Conservation (phyloP, 495 filamentous ascomycete genomes). For the Tuber brumale region DNA sequence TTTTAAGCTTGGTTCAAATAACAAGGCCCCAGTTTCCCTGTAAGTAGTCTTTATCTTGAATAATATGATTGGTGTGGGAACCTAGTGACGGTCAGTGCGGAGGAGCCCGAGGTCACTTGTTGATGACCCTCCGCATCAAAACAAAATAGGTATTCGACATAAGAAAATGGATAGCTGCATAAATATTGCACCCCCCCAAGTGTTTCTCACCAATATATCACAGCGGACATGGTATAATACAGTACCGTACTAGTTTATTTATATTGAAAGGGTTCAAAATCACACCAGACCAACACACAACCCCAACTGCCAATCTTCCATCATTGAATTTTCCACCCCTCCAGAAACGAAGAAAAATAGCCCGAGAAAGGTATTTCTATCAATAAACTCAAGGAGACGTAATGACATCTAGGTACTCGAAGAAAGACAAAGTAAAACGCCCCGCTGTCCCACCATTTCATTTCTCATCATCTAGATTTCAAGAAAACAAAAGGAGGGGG, state of each 20-base stretch:
- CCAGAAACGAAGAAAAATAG: neutral
- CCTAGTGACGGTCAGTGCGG: neutral
- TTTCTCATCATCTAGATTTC: neutral
- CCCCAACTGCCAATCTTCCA: neutral
- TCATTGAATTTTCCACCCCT: neutral
- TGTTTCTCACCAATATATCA: neutral
- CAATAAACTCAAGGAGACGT: neutral
- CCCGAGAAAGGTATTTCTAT: neutral
- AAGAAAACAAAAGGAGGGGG: neutral
- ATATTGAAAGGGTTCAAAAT: neutral
- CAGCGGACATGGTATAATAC: too few species aligned
- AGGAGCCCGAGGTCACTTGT: neutral
- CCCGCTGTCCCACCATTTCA: neutral
- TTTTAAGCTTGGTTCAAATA: neutral
- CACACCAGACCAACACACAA: neutral
- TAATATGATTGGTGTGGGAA: neutral
- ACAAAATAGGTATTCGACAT: neutral
- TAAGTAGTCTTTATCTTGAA: neutral
- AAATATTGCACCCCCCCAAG: neutral
- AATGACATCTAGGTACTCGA: constrained; percentile 1
- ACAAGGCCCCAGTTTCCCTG: neutral
- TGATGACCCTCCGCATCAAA: neutral
- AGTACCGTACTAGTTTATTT: neutral
- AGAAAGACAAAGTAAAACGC: constrained; percentile 5
- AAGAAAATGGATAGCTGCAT: neutral